Evolutionary conservation across 306 rosid genomes (phyloP), one percentile per base, ranked within the genome.

Genomic region (Cucumis cinereus): DNA sequence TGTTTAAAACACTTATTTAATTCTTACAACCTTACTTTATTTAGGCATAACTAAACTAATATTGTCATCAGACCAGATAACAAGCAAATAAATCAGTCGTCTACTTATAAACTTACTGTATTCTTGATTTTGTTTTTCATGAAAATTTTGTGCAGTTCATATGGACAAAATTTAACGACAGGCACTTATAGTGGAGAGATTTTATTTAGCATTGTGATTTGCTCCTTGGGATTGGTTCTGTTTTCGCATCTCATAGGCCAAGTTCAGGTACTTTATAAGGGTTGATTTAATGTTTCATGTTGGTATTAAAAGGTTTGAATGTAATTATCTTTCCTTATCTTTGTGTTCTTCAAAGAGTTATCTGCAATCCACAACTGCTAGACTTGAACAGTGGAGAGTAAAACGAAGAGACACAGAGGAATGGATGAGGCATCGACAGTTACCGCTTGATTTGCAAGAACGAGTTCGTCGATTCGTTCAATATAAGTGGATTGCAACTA

Each of bases 351-450:
- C 4, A 26, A 77, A 94, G 96, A 80, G 85, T 26, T 94, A 86
- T 80, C 81, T 90, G 82, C 98, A 91, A 91, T 91, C 98, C 74
- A 63, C 90, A 26, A 75, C 93, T 24, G 89, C 90, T 60, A 94
- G 96, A 83, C 87, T 94, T 76, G 98, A 94, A 79, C 89, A 94
- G 54, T 94, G 97, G 97, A 86, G 97, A 77, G 87, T 91, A 9
- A 91, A 38, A 77, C 88, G 88, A 64, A 88, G 90, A 77, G 97
- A 94, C 53, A 94, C 96, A 38, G 96, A 94, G 85, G 96, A 91
- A 85, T 94, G 98, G 97, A 94, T 90, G 98, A 89, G 88, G 82
- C 95, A 94, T 41, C 93, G 98, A 15, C 98, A 91, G 68, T 90
- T 94, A 17, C 97, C 97, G 4, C 83, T 77, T 2, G 89, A 90